These are phyloP conservation scores for Scleroderma citrinum DNA, from an alignment of 768 basidiomycete species.

Conservation along the genomic window DNA sequence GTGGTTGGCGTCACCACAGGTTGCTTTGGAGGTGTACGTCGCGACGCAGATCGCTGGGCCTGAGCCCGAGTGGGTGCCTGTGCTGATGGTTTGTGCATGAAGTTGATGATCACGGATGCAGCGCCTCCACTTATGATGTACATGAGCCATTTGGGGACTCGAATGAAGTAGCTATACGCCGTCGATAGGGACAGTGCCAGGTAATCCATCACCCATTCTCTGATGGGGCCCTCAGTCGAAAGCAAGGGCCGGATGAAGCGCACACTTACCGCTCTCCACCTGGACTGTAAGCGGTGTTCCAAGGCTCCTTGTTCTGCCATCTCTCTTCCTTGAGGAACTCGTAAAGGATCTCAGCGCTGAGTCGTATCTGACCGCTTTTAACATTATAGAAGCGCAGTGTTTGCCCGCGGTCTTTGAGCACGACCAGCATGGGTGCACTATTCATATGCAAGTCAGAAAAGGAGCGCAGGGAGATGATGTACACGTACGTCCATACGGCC, in stretches of 20 bases:
- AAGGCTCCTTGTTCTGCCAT: conserved; percentile 60
- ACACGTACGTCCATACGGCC: conserved; percentile 73
- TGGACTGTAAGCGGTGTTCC: conserved; percentile 65
- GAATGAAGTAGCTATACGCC: conserved; percentile 45
- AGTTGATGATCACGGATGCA: conserved; percentile 60
- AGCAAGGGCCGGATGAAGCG: too few relatives aligned
- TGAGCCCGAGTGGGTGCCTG: not conserved
- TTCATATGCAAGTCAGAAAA: not conserved
- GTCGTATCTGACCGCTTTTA: conserved; percentile 48
- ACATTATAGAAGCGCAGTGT: conserved; percentile 72
- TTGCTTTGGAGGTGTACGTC: not conserved
- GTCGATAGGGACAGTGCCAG: conserved; percentile 44
- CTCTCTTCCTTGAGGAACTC: conserved; percentile 59
- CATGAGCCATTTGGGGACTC: conserved; percentile 69
- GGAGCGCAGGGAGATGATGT: not conserved
- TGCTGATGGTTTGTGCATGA: conserved; percentile 45
- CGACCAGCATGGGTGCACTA: conserved; percentile 74
- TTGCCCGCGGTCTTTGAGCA: conserved; percentile 65
- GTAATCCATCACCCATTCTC: conserved; percentile 65
- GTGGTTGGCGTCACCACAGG: too few relatives aligned
- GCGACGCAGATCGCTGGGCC: conserved; percentile 4
- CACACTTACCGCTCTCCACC: conserved; percentile 62
- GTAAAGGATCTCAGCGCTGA: conserved; percentile 54
- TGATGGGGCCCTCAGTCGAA: conserved; percentile 17
- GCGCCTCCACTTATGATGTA: conserved; percentile 58